Base-by-base conservation (phyloP, 2,329 filamentous ascomycete genomes). In the Passalora sequoiae region DNA sequence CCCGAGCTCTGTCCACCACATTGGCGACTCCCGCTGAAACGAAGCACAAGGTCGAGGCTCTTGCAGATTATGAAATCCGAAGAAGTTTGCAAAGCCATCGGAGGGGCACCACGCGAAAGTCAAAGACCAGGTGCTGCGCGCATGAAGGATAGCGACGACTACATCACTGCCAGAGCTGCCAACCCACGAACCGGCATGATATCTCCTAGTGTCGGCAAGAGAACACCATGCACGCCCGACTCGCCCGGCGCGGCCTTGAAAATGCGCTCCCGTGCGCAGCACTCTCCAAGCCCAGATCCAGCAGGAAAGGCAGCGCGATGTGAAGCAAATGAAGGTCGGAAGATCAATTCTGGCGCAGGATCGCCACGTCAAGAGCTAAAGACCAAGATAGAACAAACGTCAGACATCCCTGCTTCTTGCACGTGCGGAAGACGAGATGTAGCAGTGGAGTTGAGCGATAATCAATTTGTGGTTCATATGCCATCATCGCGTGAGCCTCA, bases 81-180 rank as follows among this genome's bases (percentile, higher is more conserved):
- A n/a, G n/a, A n/a, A n/a, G n/a, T n/a, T n/a, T n/a, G n/a, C n/a
- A n/a, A n/a, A n/a, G n/a, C n/a, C n/a, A n/a, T n/a, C n/a, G n/a
- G n/a, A n/a, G n/a, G n/a, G n/a, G n/a, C n/a, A n/a, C n/a, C n/a
- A n/a, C n/a, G n/a, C n/a, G n/a, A n/a, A n/a, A n/a, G n/a, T n/a
- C n/a, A n/a, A n/a, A n/a, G n/a, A n/a, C 51, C 47, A 17, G 20
- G 38, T n/a, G 46, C 43, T 16, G 56, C 59, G 50, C 58, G 61
- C 6, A 58, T 65, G 49, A 62, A 57, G 43, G 59, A 62, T 20
- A 63, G 59, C 36, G 62, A 62, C 42, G 62, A 65, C 47, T 65
- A 65, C 43, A 46, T 65, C 30, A 65, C 61, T 13, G 62, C 58
- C 20, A 49, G 62, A 38, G 59, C 50, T 15, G 60, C 62, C 3